phyloP scores from a whole-genome alignment of 1,139 yeast genomes.

The Geotrichum histeridarum region DNA sequence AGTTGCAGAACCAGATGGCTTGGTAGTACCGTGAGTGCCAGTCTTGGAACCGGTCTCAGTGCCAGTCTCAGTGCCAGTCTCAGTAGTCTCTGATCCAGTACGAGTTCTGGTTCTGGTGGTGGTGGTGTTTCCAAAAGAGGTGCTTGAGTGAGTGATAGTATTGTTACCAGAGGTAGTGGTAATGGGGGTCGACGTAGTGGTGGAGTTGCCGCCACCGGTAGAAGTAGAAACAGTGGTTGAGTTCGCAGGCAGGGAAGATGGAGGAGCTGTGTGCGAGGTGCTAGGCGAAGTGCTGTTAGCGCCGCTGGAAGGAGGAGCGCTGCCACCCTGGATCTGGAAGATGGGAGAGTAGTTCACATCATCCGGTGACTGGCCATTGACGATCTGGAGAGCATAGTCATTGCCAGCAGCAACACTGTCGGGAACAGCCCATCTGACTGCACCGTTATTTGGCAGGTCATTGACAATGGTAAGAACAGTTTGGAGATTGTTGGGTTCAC shows the following conservation, averaged over 20 bases:
- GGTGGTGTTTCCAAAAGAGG: constrained; percentile 17
- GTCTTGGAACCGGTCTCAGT: constrained; percentile 16
- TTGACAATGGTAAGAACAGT: constrained; percentile 37
- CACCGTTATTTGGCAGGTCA: constrained; percentile 36
- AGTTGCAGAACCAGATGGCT: constrained; percentile 5
- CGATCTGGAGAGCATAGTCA: constrained; percentile 37
- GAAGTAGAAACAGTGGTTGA: constrained; percentile 20
- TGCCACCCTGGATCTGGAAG: constrained; percentile 30
- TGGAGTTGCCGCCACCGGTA: constrained; percentile 12
- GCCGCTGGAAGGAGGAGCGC: constrained; percentile 21
- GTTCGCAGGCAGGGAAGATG: constrained; percentile 22
- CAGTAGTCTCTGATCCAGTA: constrained; percentile 14
- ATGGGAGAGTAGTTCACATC: constrained; percentile 37
- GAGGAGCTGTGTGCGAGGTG: constrained; percentile 18
- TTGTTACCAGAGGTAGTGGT: constrained; percentile 18
- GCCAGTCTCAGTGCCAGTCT: constrained; percentile 16
- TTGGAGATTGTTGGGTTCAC: constrained; percentile 33
- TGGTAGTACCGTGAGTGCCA: neutral
- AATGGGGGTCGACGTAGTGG: constrained; percentile 16
- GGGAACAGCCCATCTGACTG: constrained; percentile 40
- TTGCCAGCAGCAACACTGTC: constrained; percentile 30
- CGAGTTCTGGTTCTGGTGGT: constrained; percentile 14
- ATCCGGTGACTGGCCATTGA: constrained; percentile 29
- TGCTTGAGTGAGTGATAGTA: constrained; percentile 18
- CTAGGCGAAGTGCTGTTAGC: constrained; percentile 20